These are phyloP conservation scores for Cetradonia linearis DNA, from an alignment of 495 filamentous ascomycete species.

Conservation along the genomic window DNA sequence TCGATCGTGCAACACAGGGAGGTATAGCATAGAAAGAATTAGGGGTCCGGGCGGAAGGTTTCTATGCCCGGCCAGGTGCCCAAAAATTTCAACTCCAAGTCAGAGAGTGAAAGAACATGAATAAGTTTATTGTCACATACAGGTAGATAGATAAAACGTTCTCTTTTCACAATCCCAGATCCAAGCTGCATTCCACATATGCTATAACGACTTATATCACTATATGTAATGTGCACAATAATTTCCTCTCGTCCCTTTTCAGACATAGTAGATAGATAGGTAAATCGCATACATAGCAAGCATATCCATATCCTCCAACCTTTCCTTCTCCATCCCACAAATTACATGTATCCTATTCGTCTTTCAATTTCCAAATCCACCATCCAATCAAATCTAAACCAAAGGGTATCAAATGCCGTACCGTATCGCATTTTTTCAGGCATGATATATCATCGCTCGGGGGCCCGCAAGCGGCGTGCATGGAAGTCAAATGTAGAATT, in stretches of 20 bases:
- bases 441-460: no score
- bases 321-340: neutral
- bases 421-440: no score
- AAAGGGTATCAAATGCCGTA: slow-evolving; percentile 13
- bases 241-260: neutral
- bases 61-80: no score
- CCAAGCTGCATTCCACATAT: neutral
- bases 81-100: no score
- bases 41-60: no score
- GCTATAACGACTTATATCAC: neutral
- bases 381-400: neutral
- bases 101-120: no score
- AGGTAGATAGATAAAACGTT: neutral
- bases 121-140: no score
- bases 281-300: neutral
- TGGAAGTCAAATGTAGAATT: neutral
- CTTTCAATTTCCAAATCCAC: neutral
- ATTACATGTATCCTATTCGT: neutral
- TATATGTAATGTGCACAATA: no score
- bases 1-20: no score
- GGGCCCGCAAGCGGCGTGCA: no score
- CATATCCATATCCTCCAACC: neutral
- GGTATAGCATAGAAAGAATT: no score
- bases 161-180: neutral
- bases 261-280: neutral